phyloP scores from a whole-genome alignment of 2,329 filamentous ascomycete species.

The Claviceps humidiphila region DNA sequence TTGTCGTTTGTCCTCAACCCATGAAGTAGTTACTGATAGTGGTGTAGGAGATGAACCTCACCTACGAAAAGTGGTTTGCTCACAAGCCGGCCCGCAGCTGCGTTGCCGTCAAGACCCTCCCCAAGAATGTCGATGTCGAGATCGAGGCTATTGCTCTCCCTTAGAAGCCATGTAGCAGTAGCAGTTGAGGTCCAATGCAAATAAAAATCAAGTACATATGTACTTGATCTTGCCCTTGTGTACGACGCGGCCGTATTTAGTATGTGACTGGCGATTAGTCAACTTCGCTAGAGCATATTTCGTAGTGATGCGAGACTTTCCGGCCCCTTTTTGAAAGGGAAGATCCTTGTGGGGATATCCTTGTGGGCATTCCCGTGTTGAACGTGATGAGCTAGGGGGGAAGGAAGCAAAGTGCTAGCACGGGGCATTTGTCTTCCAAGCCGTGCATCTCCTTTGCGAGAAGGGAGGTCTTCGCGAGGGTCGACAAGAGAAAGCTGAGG shows the following conservation, averaged over 20 bases:
- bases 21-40: no score
- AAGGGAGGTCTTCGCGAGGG: no score
- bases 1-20: not conserved
- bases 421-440: no score
- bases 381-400: no score
- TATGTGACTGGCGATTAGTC: not conserved
- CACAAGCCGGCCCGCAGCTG: constrained; percentile 83
- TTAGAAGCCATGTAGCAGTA: constrained; percentile 17
- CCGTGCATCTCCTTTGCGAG: no score
- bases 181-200: not conserved
- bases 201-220: not conserved
- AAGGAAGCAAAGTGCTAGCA: no score
- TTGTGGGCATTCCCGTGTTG: no score
- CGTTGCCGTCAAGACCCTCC: constrained; percentile 79
- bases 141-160: constrained; percentile 77
- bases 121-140: constrained; percentile 76
- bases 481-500: no score
- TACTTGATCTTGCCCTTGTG: not conserved
- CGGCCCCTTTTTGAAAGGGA: no score
- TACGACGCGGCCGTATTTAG: not conserved
- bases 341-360: no score
- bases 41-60: constrained; percentile 59
- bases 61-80: constrained; percentile 71
- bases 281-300: not conserved
- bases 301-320: not conserved